phyloP scores from a whole-genome alignment of 768 basidiomycete genomes.

The Favolaschia claudopus region DNA sequence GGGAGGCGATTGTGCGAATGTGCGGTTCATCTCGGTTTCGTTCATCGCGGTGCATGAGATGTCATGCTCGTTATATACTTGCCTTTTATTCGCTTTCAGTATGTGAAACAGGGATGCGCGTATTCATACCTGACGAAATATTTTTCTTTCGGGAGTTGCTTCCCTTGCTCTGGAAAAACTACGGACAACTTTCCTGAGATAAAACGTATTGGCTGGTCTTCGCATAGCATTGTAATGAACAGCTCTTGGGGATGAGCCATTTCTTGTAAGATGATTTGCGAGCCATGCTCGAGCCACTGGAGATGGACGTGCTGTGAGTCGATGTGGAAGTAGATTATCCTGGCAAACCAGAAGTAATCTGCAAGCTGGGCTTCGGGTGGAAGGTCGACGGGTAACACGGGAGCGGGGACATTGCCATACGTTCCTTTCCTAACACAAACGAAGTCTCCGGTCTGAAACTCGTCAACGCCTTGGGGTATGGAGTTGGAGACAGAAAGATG shows the following conservation, averaged over 20 bases:
- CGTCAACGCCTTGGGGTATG: not conserved
- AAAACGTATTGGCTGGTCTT: constrained; percentile 42
- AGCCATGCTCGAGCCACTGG: constrained; percentile 79
- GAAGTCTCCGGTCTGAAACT: constrained; percentile 65
- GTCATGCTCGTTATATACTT: constrained; percentile 59
- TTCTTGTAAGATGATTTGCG: constrained; percentile 66
- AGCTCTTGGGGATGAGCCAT: constrained; percentile 70
- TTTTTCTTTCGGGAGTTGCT: constrained; percentile 25
- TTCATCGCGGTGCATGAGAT: constrained; percentile 57
- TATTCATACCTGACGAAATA: constrained; percentile 29
- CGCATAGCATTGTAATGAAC: constrained; percentile 66
- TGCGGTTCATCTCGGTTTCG: constrained; percentile 31
- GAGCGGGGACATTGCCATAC: constrained; percentile 35
- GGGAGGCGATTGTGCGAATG: constrained; percentile 41
- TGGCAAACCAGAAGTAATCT: constrained; percentile 79
- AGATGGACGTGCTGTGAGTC: constrained; percentile 59
- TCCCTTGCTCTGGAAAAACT: constrained; percentile 36
- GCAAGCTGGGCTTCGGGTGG: constrained; percentile 51
- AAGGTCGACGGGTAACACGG: constrained; percentile 44
- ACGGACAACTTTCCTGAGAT: constrained; percentile 60
- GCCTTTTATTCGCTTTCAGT: not conserved
- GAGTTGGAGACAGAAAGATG: constrained; percentile 12
- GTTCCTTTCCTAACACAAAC: constrained; percentile 57
- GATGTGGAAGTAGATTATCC: constrained; percentile 61
- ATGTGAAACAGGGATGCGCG: not conserved